Conservation (phyloP, 495 filamentous ascomycete species). For the Rostrohypoxylon terebratum region DNA sequence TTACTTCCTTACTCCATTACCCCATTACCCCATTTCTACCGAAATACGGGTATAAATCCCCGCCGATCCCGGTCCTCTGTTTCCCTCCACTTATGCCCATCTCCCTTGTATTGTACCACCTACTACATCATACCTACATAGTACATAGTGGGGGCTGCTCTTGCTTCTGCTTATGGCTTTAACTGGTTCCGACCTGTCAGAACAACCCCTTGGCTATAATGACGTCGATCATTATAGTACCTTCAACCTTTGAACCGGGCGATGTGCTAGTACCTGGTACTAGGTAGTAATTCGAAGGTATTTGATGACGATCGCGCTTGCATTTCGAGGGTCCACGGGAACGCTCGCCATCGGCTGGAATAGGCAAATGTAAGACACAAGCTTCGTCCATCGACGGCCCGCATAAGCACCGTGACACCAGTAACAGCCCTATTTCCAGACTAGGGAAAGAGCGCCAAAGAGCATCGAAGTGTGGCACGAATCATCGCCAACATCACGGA, state of each 20-base stretch:
- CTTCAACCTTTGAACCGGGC: slow-evolving; percentile 29
- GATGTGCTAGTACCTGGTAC: no score
- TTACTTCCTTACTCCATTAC: no score
- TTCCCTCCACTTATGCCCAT: not conserved
- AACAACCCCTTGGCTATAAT: slow-evolving; percentile 25
- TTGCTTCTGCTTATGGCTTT: not conserved
- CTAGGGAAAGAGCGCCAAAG: slow-evolving; percentile 25
- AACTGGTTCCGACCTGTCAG: not conserved
- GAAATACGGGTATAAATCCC: slow-evolving; percentile 33
- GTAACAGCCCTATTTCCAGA: slow-evolving; percentile 20
- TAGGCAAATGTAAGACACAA: not conserved
- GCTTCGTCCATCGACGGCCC: slow-evolving; percentile 19
- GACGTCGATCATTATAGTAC: slow-evolving; percentile 42
- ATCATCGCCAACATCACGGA: not conserved
- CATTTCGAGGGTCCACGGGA: slow-evolving; percentile 22
- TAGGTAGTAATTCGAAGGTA: slow-evolving; percentile 5
- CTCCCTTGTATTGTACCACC: no score
- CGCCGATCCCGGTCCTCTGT: slow-evolving; percentile 31
- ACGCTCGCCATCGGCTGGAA: slow-evolving; percentile 31
- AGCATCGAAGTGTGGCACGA: not conserved
- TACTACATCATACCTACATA: not conserved
- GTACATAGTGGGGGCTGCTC: not conserved
- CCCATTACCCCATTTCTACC: slow-evolving; percentile 39
- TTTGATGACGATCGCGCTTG: slow-evolving; percentile 25
- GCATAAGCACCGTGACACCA: slow-evolving; percentile 7